Conservation (phyloP, 805 yeast species). For the Yarrowia sp. region DNA sequence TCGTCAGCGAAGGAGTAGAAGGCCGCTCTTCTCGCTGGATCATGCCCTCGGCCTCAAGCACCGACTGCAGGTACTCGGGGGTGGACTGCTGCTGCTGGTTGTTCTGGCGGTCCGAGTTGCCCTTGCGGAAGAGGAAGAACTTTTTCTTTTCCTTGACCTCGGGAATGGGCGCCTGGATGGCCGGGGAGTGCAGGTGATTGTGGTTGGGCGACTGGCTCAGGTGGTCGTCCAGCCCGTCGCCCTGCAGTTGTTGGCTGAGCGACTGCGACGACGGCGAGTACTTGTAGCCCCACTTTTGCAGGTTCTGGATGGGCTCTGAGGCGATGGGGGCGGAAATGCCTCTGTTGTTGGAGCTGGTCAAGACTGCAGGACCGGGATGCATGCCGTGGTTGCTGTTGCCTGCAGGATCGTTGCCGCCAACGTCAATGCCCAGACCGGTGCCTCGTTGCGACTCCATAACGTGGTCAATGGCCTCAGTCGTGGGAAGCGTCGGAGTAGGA, state of each 20-base stretch:
- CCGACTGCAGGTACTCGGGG: constrained; percentile 17
- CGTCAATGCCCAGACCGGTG: constrained; percentile 9
- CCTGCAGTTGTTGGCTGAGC: not conserved
- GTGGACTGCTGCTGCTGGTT: not conserved
- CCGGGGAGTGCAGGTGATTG: not conserved
- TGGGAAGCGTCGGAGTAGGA: constrained; percentile 1
- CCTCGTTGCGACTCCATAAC: not conserved
- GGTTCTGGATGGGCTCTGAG: constrained; percentile 22
- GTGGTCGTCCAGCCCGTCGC: not conserved
- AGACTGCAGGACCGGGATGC: not conserved
- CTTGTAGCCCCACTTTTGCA: constrained; percentile 25
- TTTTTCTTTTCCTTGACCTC: constrained; percentile 21
- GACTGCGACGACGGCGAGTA: constrained; percentile 23
- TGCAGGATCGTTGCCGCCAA: not conserved
- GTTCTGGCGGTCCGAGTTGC: constrained; percentile 9
- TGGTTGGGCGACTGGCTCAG: not conserved
- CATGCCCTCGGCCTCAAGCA: constrained; percentile 15
- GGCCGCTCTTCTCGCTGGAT: constrained; percentile 11
- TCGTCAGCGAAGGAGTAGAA: not conserved
- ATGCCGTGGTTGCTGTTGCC: not conserved
- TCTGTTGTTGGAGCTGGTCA: not conserved
- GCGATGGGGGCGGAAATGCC: constrained; percentile 21
- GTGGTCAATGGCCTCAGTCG: not conserved
- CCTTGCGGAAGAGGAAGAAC: constrained; percentile 21
- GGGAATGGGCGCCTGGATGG: not conserved